These are phyloP conservation scores for Pyronema domesticum DNA, from an alignment of 495 filamentous ascomycete species.

Conservation along the genomic window DNA sequence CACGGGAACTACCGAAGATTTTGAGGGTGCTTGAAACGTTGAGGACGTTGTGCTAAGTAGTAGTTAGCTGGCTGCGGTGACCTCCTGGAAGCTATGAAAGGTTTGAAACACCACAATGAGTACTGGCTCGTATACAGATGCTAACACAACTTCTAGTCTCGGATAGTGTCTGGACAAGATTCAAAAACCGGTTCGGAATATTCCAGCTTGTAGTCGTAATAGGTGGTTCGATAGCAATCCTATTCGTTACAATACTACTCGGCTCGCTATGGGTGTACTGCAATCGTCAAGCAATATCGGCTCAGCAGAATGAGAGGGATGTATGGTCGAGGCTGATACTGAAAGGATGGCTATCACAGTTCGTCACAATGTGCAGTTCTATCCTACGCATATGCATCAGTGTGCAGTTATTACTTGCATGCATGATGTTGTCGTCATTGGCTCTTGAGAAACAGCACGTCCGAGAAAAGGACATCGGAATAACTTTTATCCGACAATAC, in stretches of 20 bases:
- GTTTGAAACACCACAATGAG: no score
- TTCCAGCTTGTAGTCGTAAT: background rate
- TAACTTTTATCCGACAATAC: background rate
- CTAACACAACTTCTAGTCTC: background rate
- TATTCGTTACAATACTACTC: background rate
- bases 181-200: background rate
- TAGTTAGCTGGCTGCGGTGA: no score
- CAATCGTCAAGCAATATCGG: background rate
- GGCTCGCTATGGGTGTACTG: background rate
- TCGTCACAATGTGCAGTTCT: background rate
- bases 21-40: no score
- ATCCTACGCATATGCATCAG: background rate
- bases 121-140: no score
- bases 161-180: background rate
- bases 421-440: background rate
- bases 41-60: no score
- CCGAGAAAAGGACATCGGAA: background rate
- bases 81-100: no score
- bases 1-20: no score
- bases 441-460: background rate
- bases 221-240: background rate
- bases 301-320: background rate
- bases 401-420: background rate
- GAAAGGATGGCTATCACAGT: background rate
- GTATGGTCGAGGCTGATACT: background rate